Evolutionary conservation across 768 basidiomycete genomes (phyloP).

Genomic region (Hebeloma cylindrosporum): DNA sequence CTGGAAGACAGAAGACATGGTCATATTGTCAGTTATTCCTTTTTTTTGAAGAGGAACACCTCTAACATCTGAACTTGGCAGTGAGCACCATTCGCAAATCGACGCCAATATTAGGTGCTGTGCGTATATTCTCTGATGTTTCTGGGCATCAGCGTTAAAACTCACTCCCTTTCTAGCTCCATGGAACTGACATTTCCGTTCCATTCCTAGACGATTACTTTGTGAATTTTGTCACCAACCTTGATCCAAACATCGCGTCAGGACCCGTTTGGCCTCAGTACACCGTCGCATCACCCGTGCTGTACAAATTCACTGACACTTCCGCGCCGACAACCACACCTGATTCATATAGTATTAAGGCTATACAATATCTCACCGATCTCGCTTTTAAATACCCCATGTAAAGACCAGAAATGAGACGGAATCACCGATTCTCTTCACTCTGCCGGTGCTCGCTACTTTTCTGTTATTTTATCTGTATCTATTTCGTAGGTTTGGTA

Average conservation of each 20-base stretch:
- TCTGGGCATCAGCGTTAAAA: neutral
- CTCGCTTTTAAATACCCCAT: no score
- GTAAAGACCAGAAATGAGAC: no score
- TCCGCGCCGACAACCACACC: no score
- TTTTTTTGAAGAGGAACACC: conserved; percentile 1
- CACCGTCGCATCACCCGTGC: neutral
- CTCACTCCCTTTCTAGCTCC: neutral
- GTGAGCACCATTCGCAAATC: conserved; percentile 1
- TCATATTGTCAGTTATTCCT: conserved; percentile 34
- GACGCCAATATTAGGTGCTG: neutral
- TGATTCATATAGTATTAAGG: no score
- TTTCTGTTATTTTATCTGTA: no score
- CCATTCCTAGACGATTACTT: conserved; percentile 43
- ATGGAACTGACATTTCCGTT: neutral
- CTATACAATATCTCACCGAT: no score
- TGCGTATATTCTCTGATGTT: neutral
- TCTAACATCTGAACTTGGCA: neutral
- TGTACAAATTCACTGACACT: neutral
- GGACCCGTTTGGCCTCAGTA: conserved; percentile 1
- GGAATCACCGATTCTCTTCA: no score
- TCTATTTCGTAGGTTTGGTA: no score
- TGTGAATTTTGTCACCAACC: conserved; percentile 42
- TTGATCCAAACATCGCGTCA: conserved; percentile 39
- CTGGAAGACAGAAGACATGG: conserved; percentile 45
- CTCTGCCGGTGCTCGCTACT: no score